phyloP scores from a whole-genome alignment of 352 stramenopile species.

The Globisporangium rhizosaccharum region DNA sequence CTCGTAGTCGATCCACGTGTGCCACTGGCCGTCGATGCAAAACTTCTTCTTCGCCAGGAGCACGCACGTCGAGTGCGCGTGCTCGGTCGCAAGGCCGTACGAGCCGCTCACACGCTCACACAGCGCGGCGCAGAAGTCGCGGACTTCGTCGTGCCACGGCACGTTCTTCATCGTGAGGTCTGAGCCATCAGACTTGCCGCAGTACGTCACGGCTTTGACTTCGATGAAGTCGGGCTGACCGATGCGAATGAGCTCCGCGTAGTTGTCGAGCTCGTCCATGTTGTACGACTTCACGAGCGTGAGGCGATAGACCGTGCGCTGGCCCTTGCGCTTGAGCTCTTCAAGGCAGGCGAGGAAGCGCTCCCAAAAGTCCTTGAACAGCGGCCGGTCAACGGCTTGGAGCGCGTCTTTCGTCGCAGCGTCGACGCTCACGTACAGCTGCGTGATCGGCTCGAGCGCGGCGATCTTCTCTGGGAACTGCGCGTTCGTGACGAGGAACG shows the following conservation, averaged over 20 bases:
- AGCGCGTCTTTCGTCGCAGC: constrained; percentile 95
- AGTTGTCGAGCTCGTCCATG: constrained; percentile 94
- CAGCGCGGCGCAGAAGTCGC: constrained; percentile 85
- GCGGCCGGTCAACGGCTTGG: constrained; percentile 92
- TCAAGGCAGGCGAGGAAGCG: constrained; percentile 90
- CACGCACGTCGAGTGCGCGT: constrained; percentile 96
- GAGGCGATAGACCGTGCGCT: constrained; percentile 95
- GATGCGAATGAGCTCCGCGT: constrained; percentile 91
- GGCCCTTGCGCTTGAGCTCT: constrained; percentile 91
- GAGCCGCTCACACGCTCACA: constrained; percentile 71
- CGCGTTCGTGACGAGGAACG: constrained; percentile 98
- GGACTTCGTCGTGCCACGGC: constrained; percentile 97
- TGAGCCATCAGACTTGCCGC: constrained; percentile 95
- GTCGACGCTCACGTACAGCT: constrained; percentile 99
- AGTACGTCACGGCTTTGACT: constrained; percentile 98
- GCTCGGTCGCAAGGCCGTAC: constrained; percentile 94
- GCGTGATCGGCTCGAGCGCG: constrained; percentile 94
- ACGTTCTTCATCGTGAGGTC: constrained; percentile 98
- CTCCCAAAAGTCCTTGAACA: constrained; percentile 98
- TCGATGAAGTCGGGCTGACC: constrained; percentile 92
- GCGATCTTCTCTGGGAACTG: constrained; percentile 97
- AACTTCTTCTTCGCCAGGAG: constrained; percentile 92
- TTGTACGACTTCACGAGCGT: constrained; percentile 99
- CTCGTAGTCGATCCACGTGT: constrained; percentile 99
- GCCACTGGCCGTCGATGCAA: constrained; percentile 89